These are phyloP conservation scores for Heterobasidion parviporum DNA, from an alignment of 1,284 basidiomycete species.

Conservation along the genomic window DNA sequence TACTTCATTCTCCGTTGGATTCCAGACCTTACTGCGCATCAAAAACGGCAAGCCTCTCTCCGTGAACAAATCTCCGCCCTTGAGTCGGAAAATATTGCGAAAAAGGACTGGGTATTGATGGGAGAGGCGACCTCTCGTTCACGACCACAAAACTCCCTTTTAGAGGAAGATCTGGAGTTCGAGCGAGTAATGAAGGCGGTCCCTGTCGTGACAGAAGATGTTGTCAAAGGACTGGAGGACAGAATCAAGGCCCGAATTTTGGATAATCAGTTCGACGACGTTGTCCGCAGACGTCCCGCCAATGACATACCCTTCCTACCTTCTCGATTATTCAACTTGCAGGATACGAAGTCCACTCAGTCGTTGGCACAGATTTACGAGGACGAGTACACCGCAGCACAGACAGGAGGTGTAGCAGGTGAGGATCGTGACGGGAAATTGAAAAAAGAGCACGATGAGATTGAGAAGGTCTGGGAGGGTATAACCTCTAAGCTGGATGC, in stretches of 20 bases:
- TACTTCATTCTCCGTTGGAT: background rate
- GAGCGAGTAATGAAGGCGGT: conserved; percentile 84
- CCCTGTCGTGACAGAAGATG: conserved; percentile 88
- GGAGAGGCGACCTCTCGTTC: conserved; percentile 83
- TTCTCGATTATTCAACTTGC: conserved; percentile 82
- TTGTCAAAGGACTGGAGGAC: conserved; percentile 79
- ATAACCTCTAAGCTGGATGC: conserved; percentile 91
- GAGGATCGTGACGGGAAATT: conserved; percentile 89
- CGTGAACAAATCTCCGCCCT: conserved; percentile 62
- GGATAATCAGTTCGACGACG: conserved; percentile 87
- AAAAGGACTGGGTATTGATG: conserved; percentile 85
- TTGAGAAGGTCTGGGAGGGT: conserved; percentile 77
- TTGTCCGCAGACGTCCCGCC: conserved; percentile 69
- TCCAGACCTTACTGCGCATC: conserved; percentile 45
- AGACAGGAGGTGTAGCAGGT: conserved; percentile 40
- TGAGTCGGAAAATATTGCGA: conserved; percentile 63
- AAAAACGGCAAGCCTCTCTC: conserved; percentile 53
- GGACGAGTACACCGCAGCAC: conserved; percentile 75
- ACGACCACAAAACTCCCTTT: conserved; percentile 85
- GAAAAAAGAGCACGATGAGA: conserved; percentile 82
- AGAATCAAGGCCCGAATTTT: conserved; percentile 88
- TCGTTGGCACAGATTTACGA: conserved; percentile 97
- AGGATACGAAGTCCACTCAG: conserved; percentile 82
- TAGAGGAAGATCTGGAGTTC: conserved; percentile 94
- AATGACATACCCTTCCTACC: conserved; percentile 89